Evolutionary conservation across 495 filamentous ascomycete species (phyloP), one percentile per base, ranked within the genome.

Genomic region (Choiromyces venosus): DNA sequence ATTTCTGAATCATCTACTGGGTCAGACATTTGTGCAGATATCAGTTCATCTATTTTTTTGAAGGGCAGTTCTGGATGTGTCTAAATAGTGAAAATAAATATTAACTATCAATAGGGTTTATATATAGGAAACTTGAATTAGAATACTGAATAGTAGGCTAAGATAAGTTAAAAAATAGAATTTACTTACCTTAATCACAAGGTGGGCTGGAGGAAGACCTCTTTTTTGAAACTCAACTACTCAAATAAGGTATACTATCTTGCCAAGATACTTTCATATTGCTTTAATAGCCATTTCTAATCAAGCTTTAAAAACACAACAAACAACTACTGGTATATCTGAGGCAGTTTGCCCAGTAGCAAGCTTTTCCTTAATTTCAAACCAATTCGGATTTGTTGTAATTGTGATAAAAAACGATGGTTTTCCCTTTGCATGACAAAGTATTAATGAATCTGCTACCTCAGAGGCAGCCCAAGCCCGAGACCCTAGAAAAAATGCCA

Each of bases 111-210:
- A n/a, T n/a, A n/a, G n/a, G n/a, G n/a, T n/a, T n/a, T n/a, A n/a
- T n/a, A n/a, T n/a, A n/a, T n/a, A n/a, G n/a, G n/a, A n/a, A 69
- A n/a, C 38, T 74, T n/a, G n/a, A n/a, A n/a, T n/a, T n/a, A n/a
- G n/a, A 39, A 38, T 38, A 68, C 36, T n/a, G 61, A 25, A 35
- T 71, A 21, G 67, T 0, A 21, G 56, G 35, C 7, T 52, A 4
- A 19, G 36, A 67, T 5, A 36, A 36, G 37, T 21, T 14, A 4
- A 36, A 42, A 67, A n/a, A 64, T 7, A 40, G 44, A 38, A 29
- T 6, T n/a, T 42, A 56, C 68, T 12, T 21, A 71, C 73, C 56
- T 74, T 74, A 9, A 71, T n/a, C 36, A 74, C 68, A n/a, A 71
- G 56, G 40, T 71, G 68, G 1, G 61, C 39, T 42, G 67, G 36